Conservation (phyloP, 108 stramenopile genomes). For the Nitzschia sp. region DNA sequence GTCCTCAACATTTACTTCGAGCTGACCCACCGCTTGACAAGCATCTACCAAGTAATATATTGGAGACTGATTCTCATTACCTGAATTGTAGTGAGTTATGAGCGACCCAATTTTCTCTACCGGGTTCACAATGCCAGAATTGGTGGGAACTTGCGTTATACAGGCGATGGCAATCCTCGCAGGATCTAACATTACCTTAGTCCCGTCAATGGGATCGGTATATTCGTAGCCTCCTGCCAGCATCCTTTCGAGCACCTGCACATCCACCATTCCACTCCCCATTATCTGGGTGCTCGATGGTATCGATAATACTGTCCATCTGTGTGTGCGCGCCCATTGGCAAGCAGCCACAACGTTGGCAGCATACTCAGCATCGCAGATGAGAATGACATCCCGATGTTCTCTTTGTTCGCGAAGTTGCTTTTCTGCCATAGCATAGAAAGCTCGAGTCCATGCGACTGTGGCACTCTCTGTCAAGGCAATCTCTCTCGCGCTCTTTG, state of each 20-base stretch:
- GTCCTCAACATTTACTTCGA: conserved; percentile 52
- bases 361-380: conserved; percentile 76
- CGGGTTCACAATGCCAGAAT: conserved; percentile 79
- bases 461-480: conserved; percentile 77
- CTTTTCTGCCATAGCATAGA: conserved; percentile 68
- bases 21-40: conserved; percentile 81
- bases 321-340: conserved; percentile 54
- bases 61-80: conserved; percentile 7
- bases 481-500: conserved; percentile 30
- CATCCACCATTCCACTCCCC: conserved; percentile 45
- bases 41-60: conserved; percentile 74
- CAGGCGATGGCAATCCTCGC: conserved; percentile 56
- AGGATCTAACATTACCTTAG: conserved; percentile 36
- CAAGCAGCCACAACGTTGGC: conserved; percentile 83
- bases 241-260: conserved; percentile 56
- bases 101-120: conserved; percentile 55
- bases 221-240: conserved; percentile 33
- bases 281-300: conserved; percentile 41
- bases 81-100: conserved; percentile 34
- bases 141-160: conserved; percentile 81
- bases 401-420: conserved; percentile 11
- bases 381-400: conserved; percentile 49
- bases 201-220: conserved; percentile 1
- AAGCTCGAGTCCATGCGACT: conserved; percentile 74
- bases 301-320: conserved; percentile 58